phyloP scores from a whole-genome alignment of 2,329 filamentous ascomycete species.

The Dactylellina haptotyla region DNA sequence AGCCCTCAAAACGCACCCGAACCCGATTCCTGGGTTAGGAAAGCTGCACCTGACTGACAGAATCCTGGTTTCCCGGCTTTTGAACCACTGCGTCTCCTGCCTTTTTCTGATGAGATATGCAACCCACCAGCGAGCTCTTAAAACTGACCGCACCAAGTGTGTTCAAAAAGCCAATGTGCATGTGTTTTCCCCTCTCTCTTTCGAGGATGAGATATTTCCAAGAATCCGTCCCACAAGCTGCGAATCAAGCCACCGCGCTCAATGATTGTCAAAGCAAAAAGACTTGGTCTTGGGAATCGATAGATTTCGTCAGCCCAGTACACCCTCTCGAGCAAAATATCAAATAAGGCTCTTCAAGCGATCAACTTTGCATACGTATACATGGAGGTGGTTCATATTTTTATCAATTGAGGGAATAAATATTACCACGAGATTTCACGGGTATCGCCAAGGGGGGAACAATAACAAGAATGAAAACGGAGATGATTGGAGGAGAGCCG shows the following conservation, averaged over 20 bases:
- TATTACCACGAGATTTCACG: neutral
- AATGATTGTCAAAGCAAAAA: constrained; percentile 13
- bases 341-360: constrained; percentile 7
- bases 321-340: neutral
- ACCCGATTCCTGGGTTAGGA: constrained; percentile 51
- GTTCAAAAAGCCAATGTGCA: constrained; percentile 2
- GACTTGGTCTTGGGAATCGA: constrained; percentile 1
- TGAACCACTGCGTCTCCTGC: constrained; percentile 21
- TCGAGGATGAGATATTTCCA: too few relatives aligned
- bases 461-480: too few relatives aligned
- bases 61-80: constrained; percentile 31
- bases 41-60: constrained; percentile 43
- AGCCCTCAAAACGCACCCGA: constrained; percentile 34
- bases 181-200: too few relatives aligned
- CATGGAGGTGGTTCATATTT: neutral
- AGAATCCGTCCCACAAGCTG: constrained; percentile 24
- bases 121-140: constrained; percentile 29
- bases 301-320: neutral
- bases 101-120: constrained; percentile 35
- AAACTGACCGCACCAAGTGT: constrained; percentile 30
- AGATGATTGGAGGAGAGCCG: too few relatives aligned
- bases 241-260: constrained; percentile 29
- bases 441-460: too few relatives aligned
- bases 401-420: constrained; percentile 39
- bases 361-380: constrained; percentile 25